phyloP scores from a whole-genome alignment of 2,329 filamentous ascomycete genomes.

The Diplodia intermedia region DNA sequence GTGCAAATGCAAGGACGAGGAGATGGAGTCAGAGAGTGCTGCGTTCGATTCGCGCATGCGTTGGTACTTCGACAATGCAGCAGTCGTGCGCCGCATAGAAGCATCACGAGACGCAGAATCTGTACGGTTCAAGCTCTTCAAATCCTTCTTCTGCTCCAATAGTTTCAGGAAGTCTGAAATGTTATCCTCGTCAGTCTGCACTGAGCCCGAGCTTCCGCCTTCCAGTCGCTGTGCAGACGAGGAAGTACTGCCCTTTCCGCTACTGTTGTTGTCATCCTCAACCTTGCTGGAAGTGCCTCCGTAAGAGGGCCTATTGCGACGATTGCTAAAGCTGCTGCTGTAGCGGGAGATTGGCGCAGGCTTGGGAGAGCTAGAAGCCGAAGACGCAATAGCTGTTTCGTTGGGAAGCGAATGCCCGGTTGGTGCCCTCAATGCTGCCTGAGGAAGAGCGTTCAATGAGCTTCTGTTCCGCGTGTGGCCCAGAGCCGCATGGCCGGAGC shows the following conservation, averaged over 20 bases:
- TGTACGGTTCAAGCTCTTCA: constrained; percentile 77
- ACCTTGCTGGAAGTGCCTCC: constrained; percentile 70
- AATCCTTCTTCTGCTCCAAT: constrained; percentile 85
- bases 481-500: constrained; percentile 14
- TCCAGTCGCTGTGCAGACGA: constrained; percentile 66
- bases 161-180: constrained; percentile 92
- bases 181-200: constrained; percentile 85
- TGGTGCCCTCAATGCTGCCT: constrained; percentile 72
- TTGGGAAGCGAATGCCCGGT: constrained; percentile 59
- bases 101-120: constrained; percentile 66
- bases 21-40: constrained; percentile 89
- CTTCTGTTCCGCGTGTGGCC: constrained; percentile 71
- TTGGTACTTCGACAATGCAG: constrained; percentile 84
- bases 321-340: constrained; percentile 92
- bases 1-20: constrained; percentile 84
- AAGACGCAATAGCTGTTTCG: constrained; percentile 68
- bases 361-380: constrained; percentile 77
- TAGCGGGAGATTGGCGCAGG: constrained; percentile 81
- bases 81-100: constrained; percentile 75
- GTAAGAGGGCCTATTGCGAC: constrained; percentile 78
- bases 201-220: constrained; percentile 66
- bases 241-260: constrained; percentile 76
- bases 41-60: constrained; percentile 89
- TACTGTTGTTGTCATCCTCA: constrained; percentile 79
- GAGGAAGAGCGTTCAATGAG: constrained; percentile 77